Conservation (phyloP, 2,329 filamentous ascomycete genomes). For the Drechslera avenae region DNA sequence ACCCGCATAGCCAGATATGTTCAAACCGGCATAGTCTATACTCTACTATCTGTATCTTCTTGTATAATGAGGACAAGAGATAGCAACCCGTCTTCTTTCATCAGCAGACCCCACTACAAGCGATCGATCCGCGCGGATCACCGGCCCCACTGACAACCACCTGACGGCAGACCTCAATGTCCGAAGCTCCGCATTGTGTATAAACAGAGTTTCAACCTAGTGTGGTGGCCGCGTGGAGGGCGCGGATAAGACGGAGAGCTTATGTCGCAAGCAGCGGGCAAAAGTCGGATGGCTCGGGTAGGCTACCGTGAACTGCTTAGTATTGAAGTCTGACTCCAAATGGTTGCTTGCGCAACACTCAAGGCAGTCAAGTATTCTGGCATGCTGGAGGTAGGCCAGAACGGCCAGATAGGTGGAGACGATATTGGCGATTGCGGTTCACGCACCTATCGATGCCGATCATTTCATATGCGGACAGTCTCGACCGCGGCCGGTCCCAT, state of each 20-base stretch:
- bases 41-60: too few relatives aligned
- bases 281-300: neutral
- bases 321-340: conserved; percentile 1
- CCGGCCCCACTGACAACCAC: conserved; percentile 1
- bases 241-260: conserved; percentile 1
- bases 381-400: too few relatives aligned
- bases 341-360: too few relatives aligned
- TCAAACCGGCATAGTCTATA: too few relatives aligned
- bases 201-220: neutral
- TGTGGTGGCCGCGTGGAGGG: conserved; percentile 1
- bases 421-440: neutral
- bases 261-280: conserved; percentile 1
- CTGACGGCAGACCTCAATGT: neutral
- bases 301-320: conserved; percentile 6
- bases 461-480: neutral
- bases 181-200: neutral
- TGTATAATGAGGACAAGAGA: too few relatives aligned
- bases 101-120: neutral
- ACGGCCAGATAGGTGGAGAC: neutral
- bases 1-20: too few relatives aligned
- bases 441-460: neutral
- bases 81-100: too few relatives aligned
- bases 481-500: too few relatives aligned
- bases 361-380: too few relatives aligned
- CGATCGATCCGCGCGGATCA: conserved; percentile 5